Evolutionary conservation across 306 rosid genomes (phyloP).

Genomic region (Gastrolobium villosum): DNA sequence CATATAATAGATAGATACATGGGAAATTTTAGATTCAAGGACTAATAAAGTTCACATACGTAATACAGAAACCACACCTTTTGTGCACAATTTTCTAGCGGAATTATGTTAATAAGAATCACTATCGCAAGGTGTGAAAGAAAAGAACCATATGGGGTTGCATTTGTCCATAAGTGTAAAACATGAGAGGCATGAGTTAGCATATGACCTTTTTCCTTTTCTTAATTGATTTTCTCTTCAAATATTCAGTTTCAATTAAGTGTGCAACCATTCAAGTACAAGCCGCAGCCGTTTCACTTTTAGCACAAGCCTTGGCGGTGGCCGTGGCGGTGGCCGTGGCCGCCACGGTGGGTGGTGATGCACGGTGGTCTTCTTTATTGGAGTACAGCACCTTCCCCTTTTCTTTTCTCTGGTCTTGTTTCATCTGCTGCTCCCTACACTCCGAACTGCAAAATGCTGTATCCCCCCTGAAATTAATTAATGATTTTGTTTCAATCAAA

Average conservation of each 20-base stretch:
- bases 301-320: conserved; percentile 48
- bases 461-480: conserved; percentile 73
- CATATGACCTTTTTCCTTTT: neutral
- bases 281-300: conserved; percentile 53
- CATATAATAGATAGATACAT: neutral
- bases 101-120: conserved; percentile 15
- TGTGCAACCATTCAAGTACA: conserved; percentile 45
- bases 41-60: neutral
- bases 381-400: conserved; percentile 50
- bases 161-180: conserved; percentile 12
- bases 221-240: neutral
- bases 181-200: conserved; percentile 13
- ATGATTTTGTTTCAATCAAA: neutral
- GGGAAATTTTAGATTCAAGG: neutral
- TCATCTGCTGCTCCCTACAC: conserved; percentile 86
- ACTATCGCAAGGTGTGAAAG: conserved; percentile 4
- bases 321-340: conserved; percentile 27
- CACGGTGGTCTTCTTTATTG: conserved; percentile 49
- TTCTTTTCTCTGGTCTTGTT: conserved; percentile 67
- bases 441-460: conserved; percentile 92
- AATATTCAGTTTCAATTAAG: neutral
- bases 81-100: conserved; percentile 27
- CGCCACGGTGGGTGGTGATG: conserved; percentile 35
- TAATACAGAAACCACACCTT: conserved; percentile 29
- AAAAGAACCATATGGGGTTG: conserved; percentile 13